Evolutionary conservation across 306 rosid genomes (phyloP).

Genomic region (Urtica urens): DNA sequence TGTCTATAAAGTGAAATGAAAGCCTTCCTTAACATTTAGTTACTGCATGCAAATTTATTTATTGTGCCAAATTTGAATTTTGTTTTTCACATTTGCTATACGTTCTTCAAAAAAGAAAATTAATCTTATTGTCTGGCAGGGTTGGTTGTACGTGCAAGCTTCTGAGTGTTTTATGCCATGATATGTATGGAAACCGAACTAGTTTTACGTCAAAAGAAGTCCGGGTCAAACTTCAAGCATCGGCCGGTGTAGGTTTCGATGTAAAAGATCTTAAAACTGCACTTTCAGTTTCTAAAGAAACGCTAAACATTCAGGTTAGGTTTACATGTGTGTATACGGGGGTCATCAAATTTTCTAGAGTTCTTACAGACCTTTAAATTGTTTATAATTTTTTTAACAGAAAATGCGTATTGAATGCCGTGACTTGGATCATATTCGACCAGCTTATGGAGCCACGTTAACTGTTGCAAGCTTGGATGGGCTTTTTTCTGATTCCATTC

Average conservation of each 20-base stretch:
- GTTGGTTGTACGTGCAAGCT: constrained; percentile 31
- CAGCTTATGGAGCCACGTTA: constrained; percentile 22
- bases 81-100: not conserved
- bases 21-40: too few species aligned
- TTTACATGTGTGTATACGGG: too few species aligned
- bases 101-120: not conserved
- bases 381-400: too few species aligned
- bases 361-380: too few species aligned
- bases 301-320: constrained; percentile 26
- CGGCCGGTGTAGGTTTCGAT: constrained; percentile 7
- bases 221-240: constrained; percentile 8
- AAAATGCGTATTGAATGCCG: constrained; percentile 23
- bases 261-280: not conserved
- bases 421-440: constrained; percentile 30
- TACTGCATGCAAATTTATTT: too few species aligned
- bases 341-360: too few species aligned
- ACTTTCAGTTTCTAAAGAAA: constrained; percentile 12
- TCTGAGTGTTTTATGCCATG: constrained; percentile 21
- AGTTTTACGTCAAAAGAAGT: constrained; percentile 19
- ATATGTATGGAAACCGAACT: constrained; percentile 18
- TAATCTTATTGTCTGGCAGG: constrained; percentile 21
- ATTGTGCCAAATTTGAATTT: too few species aligned
- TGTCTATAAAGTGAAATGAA: too few species aligned
- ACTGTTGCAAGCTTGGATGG: constrained; percentile 16
- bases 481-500: constrained; percentile 12